phyloP scores from a whole-genome alignment of 2,329 filamentous ascomycete genomes.

The Penicillium sumatraense region DNA sequence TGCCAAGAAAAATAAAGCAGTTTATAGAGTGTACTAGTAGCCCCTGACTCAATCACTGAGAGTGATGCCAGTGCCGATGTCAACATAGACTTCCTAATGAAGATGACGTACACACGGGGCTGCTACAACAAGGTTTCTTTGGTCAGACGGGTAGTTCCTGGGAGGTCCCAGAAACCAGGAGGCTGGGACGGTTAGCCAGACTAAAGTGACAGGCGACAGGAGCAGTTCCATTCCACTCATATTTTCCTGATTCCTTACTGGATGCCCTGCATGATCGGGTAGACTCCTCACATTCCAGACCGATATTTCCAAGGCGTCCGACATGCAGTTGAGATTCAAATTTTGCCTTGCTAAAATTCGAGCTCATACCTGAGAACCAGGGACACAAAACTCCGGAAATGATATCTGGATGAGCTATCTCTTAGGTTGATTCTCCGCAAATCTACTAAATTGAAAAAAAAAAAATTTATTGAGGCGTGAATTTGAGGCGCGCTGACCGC shows the following conservation, averaged over 20 bases:
- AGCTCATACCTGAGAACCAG: constrained; percentile 8
- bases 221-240: not conserved
- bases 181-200: constrained; percentile 9
- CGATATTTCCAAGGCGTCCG: constrained; percentile 10
- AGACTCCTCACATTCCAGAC: constrained; percentile 15
- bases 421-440: not conserved
- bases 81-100: not conserved
- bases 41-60: not conserved
- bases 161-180: constrained; percentile 16
- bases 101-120: constrained; percentile 5
- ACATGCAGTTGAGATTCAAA: constrained; percentile 15
- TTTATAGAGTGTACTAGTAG: not conserved
- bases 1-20: not conserved
- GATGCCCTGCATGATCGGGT: constrained; percentile 6
- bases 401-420: not conserved
- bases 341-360: not conserved
- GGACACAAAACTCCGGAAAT: not conserved
- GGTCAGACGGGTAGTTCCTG: not conserved
- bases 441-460: not conserved
- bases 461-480: not conserved
- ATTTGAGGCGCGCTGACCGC: not conserved
- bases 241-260: constrained; percentile 8
- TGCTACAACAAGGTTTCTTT: constrained; percentile 4
- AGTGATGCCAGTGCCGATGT: not conserved
- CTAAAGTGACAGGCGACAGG: constrained; percentile 16